Evolutionary conservation across 306 rosid genomes (phyloP), one percentile per base, ranked within the genome.

Genomic region (Vigna nakashimae): DNA sequence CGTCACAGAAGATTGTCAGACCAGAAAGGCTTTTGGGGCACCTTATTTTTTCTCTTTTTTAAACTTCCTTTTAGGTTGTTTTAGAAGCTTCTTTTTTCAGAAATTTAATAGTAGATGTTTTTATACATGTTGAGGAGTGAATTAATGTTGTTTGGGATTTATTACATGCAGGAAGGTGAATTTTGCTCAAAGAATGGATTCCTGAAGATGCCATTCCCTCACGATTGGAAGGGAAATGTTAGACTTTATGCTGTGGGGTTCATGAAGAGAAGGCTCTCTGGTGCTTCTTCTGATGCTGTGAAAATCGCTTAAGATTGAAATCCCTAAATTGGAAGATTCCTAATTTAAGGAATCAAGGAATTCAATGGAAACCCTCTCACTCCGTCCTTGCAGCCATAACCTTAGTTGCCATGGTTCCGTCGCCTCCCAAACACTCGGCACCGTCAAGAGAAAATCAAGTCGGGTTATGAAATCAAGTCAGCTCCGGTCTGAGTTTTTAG

Each of bases 161-260:
- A 46, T 64, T 82, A 36, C 77, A 65, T 28, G 49, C 89, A 94
- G 97, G 98, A 95, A 85, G 85, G 87, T 68, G 98, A 89, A 64
- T 95, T 95, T 40, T 95, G 92, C 85, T 75, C 91, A 0, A 91
- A 88, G 71, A 92, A 86, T 74, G 98, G 98, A 9, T 91, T 78
- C 62, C 98, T 98, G 59, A 95, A 88, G 62, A 86, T 85, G 22
- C 74, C 92, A 71, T 92, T 91, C 49, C 98, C 98, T 48, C 83
- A 95, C 48, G 95, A 96, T 0, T 95, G 98, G 98, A 95, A 91
- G 68, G 98, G 98, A 48, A 89, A 87, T 26, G 80, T 82, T 1
- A 98, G 98, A 0, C 89, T 95, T 1, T 95, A 92, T 52, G 97
- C 98, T 2, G 98, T 92, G 42, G 98, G 98, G 63, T 89, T 95